Evolutionary conservation across 2,329 filamentous ascomycete species (phyloP), one percentile per base, ranked within the genome.

Genomic region (Teratosphaeria zuluensis): DNA sequence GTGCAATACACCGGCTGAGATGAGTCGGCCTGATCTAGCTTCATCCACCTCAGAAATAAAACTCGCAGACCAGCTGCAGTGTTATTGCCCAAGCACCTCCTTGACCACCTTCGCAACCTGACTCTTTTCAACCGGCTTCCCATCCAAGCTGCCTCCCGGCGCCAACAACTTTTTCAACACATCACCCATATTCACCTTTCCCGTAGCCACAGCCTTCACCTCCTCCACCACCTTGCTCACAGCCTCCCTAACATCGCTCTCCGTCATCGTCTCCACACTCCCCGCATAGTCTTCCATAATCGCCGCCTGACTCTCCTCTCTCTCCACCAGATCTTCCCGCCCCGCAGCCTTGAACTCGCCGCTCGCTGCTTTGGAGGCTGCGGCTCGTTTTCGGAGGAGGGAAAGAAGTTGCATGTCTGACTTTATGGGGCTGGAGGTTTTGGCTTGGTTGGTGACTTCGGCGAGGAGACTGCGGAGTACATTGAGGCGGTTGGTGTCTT

Each of bases 361-460:
- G 16, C 78, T 78, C 1, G 88, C 84, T 19, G 85, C 81, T 55
- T 80, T 75, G 3, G 80, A 78, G 1, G 80, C 76, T 51, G 81
- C 80, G 24, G 82, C 80, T 56, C 84, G 81, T 73, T 85, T 87
- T 63, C 83, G 81, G 58, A 94, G 79, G 54, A 92, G 77, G 7
- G 79, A 76, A 31, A 90, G 81, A 58, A 92, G 78, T 68, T 88
- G 83, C 63, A 81, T 79, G 72, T 92, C 88, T 24, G 84, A 88
- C 57, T 76, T 78, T 68, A 92, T 83, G n/a, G 89, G 88, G 46
- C 76, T 78, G 46, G 80, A 69, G 14, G 87, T 90, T 75, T 92
- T 92, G 70, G 84, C 86, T 35, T 87, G 85, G 73, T 91, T 92
- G 65, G 86, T 84, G 61, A 87, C 84, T 62, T 87, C 82, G 33